Conservation (phyloP, 2,329 filamentous ascomycete species). For the Trichoderma sp. region DNA sequence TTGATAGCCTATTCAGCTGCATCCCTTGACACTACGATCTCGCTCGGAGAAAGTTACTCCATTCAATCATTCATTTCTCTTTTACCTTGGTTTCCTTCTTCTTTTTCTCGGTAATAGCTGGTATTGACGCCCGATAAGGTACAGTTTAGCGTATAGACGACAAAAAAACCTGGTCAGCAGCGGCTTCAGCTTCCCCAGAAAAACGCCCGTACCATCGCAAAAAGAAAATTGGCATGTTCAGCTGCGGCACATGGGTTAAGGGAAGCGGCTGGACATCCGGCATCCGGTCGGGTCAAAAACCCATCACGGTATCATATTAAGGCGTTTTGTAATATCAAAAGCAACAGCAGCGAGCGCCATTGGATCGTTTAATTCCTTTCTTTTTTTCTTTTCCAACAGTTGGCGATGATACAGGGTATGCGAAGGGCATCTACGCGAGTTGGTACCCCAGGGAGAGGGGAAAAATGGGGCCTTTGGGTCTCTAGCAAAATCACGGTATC, state of each 20-base stretch:
- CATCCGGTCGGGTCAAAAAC: not conserved
- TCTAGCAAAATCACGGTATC: conserved; percentile 6
- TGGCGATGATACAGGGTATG: not conserved
- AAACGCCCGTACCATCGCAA: not conserved
- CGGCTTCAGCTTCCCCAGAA: not conserved
- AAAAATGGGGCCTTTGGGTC: not conserved
- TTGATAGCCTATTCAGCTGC: not conserved
- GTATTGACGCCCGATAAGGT: not conserved
- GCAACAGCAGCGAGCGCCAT: not conserved
- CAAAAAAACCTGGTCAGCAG: not conserved
- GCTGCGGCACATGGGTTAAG: not conserved
- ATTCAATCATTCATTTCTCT: not conserved
- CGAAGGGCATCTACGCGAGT: not conserved
- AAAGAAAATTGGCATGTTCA: not conserved
- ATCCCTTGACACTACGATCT: not conserved
- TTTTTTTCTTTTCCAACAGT: not conserved
- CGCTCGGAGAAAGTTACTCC: not conserved
- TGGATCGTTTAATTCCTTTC: conserved; percentile 1
- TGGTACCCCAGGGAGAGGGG: not conserved
- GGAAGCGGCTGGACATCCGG: not conserved
- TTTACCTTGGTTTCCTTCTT: not conserved
- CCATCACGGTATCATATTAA: not conserved
- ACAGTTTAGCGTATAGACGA: not conserved
- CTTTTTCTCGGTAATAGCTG: not conserved
- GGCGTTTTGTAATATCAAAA: not conserved